Evolutionary conservation across 345 rosid species (phyloP).

Genomic region (Eucalyptus victrix): DNA sequence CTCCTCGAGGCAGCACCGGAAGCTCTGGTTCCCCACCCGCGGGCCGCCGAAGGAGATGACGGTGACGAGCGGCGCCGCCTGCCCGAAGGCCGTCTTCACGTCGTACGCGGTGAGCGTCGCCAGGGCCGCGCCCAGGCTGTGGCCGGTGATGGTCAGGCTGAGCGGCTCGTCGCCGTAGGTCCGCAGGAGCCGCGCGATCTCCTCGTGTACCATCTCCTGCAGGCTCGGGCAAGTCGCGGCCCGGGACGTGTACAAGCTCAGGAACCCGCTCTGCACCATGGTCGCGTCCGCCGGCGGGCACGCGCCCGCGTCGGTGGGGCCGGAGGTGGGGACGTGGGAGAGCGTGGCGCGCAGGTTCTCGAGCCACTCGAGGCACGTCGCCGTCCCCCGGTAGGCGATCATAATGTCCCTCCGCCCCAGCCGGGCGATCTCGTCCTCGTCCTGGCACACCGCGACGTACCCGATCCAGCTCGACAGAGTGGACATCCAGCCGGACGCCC

Average conservation of each 20-base stretch:
- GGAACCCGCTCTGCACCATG: constrained; percentile 95
- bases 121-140: constrained; percentile 88
- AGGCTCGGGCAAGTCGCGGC: constrained; percentile 26
- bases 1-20: constrained; percentile 45
- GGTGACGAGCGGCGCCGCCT: constrained; percentile 50
- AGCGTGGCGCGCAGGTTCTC: constrained; percentile 84
- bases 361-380: constrained; percentile 89
- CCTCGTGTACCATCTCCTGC: constrained; percentile 48
- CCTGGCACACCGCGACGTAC: constrained; percentile 80
- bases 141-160: constrained; percentile 86
- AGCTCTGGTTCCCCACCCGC: constrained; percentile 71
- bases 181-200: constrained; percentile 37
- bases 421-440: constrained; percentile 64
- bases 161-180: constrained; percentile 61
- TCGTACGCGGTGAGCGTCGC: constrained; percentile 74
- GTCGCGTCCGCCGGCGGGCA: constrained; percentile 2
- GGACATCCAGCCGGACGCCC: constrained; percentile 53
- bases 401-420: constrained; percentile 84
- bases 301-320: neutral
- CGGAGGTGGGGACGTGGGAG: constrained; percentile 17
- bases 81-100: constrained; percentile 38
- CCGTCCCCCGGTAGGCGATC: constrained; percentile 78
- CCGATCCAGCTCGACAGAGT: constrained; percentile 91
- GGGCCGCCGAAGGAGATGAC: constrained; percentile 95
- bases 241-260: constrained; percentile 69